phyloP scores from a whole-genome alignment of 2,329 filamentous ascomycete genomes.

The Fusarium guadeloupense region DNA sequence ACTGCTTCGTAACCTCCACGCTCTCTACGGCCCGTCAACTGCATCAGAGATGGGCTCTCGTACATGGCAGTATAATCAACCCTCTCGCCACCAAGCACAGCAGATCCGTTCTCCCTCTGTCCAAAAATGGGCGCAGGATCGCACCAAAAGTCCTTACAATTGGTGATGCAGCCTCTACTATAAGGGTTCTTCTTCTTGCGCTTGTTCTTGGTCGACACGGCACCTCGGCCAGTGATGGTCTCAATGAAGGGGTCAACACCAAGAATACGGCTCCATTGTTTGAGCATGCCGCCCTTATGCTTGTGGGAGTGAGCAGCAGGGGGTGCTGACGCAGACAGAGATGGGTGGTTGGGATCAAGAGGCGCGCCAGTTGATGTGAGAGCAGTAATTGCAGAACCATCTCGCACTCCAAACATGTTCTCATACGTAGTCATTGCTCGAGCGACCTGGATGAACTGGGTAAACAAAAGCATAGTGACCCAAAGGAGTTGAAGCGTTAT shows the following conservation, averaged over 20 bases:
- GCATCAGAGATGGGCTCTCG: constrained; percentile 79
- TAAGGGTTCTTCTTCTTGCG: constrained; percentile 80
- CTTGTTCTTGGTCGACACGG: constrained; percentile 65
- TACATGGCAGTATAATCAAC: constrained; percentile 93
- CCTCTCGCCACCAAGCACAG: constrained; percentile 77
- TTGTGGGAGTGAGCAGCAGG: constrained; percentile 58
- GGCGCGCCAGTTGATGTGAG: constrained; percentile 82
- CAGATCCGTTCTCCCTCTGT: constrained; percentile 75
- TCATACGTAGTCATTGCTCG: constrained; percentile 96
- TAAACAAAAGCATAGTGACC: constrained; percentile 96
- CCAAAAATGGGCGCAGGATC: constrained; percentile 86
- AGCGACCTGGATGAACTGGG: constrained; percentile 91
- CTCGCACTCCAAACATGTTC: constrained; percentile 85
- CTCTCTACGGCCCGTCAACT: constrained; percentile 58
- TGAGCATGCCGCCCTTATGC: constrained; percentile 72
- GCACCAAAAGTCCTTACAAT: constrained; percentile 97
- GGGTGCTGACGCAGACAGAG: constrained; percentile 62
- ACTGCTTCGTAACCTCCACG: constrained; percentile 71
- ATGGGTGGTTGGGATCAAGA: constrained; percentile 72
- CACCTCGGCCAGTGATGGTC: constrained; percentile 85
- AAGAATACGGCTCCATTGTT: constrained; percentile 83
- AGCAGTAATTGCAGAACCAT: constrained; percentile 70
- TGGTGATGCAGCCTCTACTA: constrained; percentile 81
- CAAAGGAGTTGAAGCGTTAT: constrained; percentile 85
- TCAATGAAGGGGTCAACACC: constrained; percentile 95